Base-by-base conservation (phyloP, 768 basidiomycete species). In the Calvatia gigantea region DNA sequence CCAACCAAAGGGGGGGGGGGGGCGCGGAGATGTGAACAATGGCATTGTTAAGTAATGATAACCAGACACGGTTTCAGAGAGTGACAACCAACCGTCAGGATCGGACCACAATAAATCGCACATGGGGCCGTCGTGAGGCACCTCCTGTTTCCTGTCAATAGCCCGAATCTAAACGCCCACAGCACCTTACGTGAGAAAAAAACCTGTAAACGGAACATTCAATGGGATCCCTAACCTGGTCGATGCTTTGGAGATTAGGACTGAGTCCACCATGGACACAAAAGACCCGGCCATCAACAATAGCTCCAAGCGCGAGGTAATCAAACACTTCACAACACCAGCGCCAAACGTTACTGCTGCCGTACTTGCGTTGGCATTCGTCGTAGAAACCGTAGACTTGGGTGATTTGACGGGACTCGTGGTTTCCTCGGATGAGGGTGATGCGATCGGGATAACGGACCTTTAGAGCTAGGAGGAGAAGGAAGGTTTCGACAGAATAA, bases 291-390 rank as follows among this genome's bases (percentile, higher is more conserved):
- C 94, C 96, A 68, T 98, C 96, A n/a, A 98, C 94, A 62, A 98
- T 86, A 15, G 96, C 96, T 11, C 89, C 94, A 37, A 98, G 75
- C 27, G 92, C 91, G 44, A 98, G 83, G 70, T 97, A 98, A 69
- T 98, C 96, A 63, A 99, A 99, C 7, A 98, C 94, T 65, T 98
- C 95, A 69, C 94, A 98, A 70, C 95, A 98, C 85, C 94, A 97
- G 60, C 96, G 74, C 95, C 96, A 98, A 53, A 98, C 96, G 69
- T 94, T 94, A 57, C 84, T 86, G 63, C 82, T 85, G 3, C 95
- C 95, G 64, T 97, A 98, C 70, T 98, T 98, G 32, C 95, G 76
- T 70, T 94, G 91, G 69, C 96, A 98, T 67, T 98, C 96, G 71
- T 98, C 96, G 70, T 91, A 93, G 65, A 93, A 93, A 17, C 91